These are phyloP conservation scores for Microglena sp. DNA, from an alignment of 139 green algal genomes.

Conservation along the genomic window DNA sequence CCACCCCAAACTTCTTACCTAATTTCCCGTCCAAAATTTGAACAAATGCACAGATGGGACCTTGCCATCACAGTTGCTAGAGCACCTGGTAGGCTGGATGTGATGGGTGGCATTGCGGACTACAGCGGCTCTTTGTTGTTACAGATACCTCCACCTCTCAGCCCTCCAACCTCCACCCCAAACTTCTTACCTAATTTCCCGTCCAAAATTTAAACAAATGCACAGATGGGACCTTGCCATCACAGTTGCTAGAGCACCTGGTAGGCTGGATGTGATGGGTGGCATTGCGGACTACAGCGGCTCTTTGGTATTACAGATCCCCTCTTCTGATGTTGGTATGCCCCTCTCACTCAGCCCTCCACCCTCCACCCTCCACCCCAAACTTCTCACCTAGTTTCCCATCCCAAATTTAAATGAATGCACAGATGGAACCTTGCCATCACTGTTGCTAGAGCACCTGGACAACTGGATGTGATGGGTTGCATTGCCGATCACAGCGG, in stretches of 20 bases:
- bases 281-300: constrained; percentile 95
- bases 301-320: constrained; percentile 4
- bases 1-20: no score
- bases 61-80: constrained; percentile 42
- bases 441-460: constrained; percentile 71
- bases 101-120: constrained; percentile 96
- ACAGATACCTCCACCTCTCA: no score
- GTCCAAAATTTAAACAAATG: no score
- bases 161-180: no score
- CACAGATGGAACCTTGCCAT: constrained; percentile 18
- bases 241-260: constrained; percentile 71
- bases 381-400: no score
- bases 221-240: constrained; percentile 19
- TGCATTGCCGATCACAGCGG: constrained; percentile 95
- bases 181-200: no score
- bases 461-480: constrained; percentile 93
- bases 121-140: constrained; percentile 87
- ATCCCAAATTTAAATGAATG: no score
- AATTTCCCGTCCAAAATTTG: no score
- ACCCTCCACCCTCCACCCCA: no score
- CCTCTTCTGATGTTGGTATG: neutral
- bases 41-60: constrained; percentile 23
- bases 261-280: constrained; percentile 93
- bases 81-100: constrained; percentile 86
- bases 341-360: no score